Base-by-base conservation (phyloP, 208 protist genomes). In the Trypanosoma scelopori region DNA sequence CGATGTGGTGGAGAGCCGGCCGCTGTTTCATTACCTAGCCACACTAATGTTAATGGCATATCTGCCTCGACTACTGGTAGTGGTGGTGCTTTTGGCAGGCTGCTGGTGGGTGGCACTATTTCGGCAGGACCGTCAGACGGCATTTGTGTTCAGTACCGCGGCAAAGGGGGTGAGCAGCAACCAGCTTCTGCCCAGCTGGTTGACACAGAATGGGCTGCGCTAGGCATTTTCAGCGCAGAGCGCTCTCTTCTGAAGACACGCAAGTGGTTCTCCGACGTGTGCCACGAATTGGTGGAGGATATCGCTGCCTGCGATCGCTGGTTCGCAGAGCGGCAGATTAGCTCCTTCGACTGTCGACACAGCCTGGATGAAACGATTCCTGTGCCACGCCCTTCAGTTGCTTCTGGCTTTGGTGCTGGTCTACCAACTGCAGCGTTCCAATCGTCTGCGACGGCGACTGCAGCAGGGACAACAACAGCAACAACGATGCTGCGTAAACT, bases 251-350 rank as follows among this genome's bases (percentile, higher is more conserved):
- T 65, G 30, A 82, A 79, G 41, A 62, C 78, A 41, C 75, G 85
- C 1, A 74, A 86, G 66, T 92, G 84, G 82, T 53, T 91, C 20
- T 78, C 73, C 6, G 73, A 81, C 20, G 28, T 85, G 39, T 92
- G 85, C 66, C 65, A 70, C 35, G 60, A 48, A 22, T 64, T 94
- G 6, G 59, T 81, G 27, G 70, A 74, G 15, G 79, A 94, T 41
- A 65, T 92, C 15, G 77, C 85, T 42, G 65, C 76, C 62, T 87
- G 81, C 69, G 75, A 92, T 47, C 60, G 66, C 25, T 92, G 83
- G 82, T 81, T 92, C 35, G 62, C 48, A 15, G 74, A 68, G 18
- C 78, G 82, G 35, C 65, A 83, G 35, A 68, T 89, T 32, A 64
- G 61, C 12, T 71, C 60, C 48, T 92, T 86, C 68, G 84, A 89